A percentile compares a stretch with the other conserved stretches of the same genome.
Evolutionary conservation across 768 basidiomycete genomes (phyloP).

Genomic region (Psilocybe tampanensis): DNA sequence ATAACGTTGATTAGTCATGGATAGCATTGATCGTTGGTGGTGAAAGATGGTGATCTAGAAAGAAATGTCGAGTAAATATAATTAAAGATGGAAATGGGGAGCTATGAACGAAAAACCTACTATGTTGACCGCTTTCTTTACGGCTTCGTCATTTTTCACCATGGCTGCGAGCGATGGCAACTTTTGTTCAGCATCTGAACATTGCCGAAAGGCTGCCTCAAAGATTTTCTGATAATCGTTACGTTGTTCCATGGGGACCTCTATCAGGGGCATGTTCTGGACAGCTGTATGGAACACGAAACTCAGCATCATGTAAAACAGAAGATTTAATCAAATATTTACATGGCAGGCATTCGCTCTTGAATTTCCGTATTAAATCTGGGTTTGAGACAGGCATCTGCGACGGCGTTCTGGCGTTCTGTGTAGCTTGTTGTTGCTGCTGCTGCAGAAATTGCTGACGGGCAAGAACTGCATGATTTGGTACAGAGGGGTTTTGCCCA

Average conservation of each 20-base stretch:
- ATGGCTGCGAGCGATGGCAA: constrained; percentile 49
- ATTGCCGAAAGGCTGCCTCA: constrained; percentile 48
- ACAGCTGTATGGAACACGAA: constrained; percentile 29
- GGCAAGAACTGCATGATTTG: not conserved
- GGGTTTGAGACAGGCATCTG: not conserved
- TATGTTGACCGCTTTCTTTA: constrained; percentile 55
- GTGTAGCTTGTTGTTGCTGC: constrained; percentile 6
- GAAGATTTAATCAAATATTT: constrained; percentile 6
- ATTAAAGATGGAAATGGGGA: constrained; percentile 4
- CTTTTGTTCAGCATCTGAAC: constrained; percentile 51
- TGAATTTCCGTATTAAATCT: constrained; percentile 30
- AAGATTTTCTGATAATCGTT: constrained; percentile 52
- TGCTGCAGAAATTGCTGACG: constrained; percentile 12
- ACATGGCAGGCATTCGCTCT: constrained; percentile 34
- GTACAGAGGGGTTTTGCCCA: not conserved
- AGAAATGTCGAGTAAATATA: not conserved
- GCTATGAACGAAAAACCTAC: constrained; percentile 38
- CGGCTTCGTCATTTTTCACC: constrained; percentile 46
- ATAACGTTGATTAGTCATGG: constrained; percentile 40
- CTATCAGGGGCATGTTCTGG: constrained; percentile 32
- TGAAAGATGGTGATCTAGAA: constrained; percentile 42
- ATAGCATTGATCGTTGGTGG: constrained; percentile 44
- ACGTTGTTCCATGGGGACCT: constrained; percentile 56
- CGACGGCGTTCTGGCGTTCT: constrained; percentile 10
- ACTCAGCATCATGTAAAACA: not conserved